Base-by-base conservation (phyloP, 2,329 filamentous ascomycete genomes). In the Ciborinia camelliae region DNA sequence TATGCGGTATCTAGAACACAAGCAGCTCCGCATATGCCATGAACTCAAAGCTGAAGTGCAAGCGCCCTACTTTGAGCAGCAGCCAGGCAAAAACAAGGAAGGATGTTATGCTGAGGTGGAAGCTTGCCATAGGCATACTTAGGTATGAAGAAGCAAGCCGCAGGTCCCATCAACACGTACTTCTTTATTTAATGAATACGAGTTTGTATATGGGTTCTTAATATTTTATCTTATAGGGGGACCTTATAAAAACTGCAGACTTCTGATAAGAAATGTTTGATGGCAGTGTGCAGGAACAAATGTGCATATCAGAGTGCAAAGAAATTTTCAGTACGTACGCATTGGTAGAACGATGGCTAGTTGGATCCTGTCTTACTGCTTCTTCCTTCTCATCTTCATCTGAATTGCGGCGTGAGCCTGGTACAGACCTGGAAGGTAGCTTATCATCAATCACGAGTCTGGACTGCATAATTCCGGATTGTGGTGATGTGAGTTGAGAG, bases 381-480 rank as follows among this genome's bases (percentile, higher is more conserved):
- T 89, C 86, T 74, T 92, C 90, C 74, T 94, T 92, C 73, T 96
- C 91, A 71, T 94, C 90, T 70, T 94, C 90, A 75, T 97, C 90
- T 62, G 94, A 98, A 75, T 96, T 96, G 70, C 93, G 90, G 69
- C 93, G 86, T 67, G 93, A 95, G 37, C 86, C 88, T 54, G 93
- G 92, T 59, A 96, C 88, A 32, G 94, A 97, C 71, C 92, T 90
- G 15, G 92, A 94, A 20, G 91, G 90, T 55, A 91, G 79, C 62
- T 85, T 83, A 66, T 89, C 85, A 71, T 89, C 83, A 71, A 83
- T 84, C 52, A 82, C 81, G 66, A 86, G 86, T 63, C 83, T 80
- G 67, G 82, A 83, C 67, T 84, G 86, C 70, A 83, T 80, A 67
- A 86, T 81, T 54, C 85, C 85, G 18, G 84, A 84, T 67, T 88